A percentile compares a stretch with the other conserved stretches of the same genome.
phyloP scores from a whole-genome alignment of 2,329 filamentous ascomycete genomes.

The Ascochyta pisi region DNA sequence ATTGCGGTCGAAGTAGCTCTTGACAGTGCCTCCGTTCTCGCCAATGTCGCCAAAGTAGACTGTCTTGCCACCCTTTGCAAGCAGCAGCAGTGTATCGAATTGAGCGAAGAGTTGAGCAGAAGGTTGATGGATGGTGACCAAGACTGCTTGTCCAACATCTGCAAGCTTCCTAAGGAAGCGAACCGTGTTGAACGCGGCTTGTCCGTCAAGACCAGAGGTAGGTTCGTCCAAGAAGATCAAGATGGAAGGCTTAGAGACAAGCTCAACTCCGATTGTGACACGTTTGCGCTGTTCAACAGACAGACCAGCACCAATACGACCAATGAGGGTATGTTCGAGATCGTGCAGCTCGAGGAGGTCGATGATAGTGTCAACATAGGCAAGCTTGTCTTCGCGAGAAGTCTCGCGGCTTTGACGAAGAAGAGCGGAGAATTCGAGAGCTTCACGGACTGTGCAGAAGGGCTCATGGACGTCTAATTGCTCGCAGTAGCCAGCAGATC shows the following conservation, averaged over 20 bases:
- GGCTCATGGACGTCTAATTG: constrained; percentile 42
- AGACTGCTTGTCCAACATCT: constrained; percentile 76
- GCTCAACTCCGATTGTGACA: constrained; percentile 64
- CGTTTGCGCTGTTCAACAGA: constrained; percentile 57
- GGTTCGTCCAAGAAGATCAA: constrained; percentile 78
- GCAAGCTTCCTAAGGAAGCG: constrained; percentile 74
- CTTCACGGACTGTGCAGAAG: constrained; percentile 38
- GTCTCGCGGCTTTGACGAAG: constrained; percentile 36
- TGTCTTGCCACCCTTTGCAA: constrained; percentile 75
- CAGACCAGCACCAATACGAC: constrained; percentile 31
- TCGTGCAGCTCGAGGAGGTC: constrained; percentile 36
- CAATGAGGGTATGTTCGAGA: constrained; percentile 36
- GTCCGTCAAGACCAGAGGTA: constrained; percentile 72
- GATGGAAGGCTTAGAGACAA: constrained; percentile 68
- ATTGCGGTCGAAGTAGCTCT: constrained; percentile 57
- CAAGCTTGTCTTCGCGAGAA: constrained; percentile 31
- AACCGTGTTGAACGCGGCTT: constrained; percentile 74
- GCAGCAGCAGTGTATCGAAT: constrained; percentile 78
- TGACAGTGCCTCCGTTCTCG: constrained; percentile 69
- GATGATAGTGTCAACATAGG: constrained; percentile 38
- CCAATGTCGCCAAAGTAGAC: constrained; percentile 86
- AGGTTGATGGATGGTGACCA: constrained; percentile 87
- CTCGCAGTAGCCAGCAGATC: constrained; percentile 44
- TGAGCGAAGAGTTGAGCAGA: constrained; percentile 81
- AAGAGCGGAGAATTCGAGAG: constrained; percentile 39